phyloP scores from a whole-genome alignment of 1,284 basidiomycete species.

The Ceratobasidium papillatum region DNA sequence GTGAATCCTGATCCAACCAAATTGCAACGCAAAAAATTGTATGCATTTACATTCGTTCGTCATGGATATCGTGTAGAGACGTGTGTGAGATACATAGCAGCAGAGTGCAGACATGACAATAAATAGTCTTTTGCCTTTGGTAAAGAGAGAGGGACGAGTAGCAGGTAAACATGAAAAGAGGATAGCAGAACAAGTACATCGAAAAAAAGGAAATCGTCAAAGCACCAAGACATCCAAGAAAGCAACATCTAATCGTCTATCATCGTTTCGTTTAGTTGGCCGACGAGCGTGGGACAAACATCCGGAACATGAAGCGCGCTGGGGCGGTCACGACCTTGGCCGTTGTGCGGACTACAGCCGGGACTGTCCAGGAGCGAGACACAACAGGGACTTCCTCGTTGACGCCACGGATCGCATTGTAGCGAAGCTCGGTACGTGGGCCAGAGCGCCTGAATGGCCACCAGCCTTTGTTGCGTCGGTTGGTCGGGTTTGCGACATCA shows the following conservation, averaged over 20 bases:
- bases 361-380: conserved; percentile 27
- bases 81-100: conserved; percentile 23
- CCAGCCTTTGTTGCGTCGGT: conserved; percentile 22
- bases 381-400: conserved; percentile 35
- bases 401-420: conserved; percentile 36
- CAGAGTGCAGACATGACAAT: conserved; percentile 24
- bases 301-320: conserved; percentile 30
- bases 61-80: conserved; percentile 9
- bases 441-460: conserved; percentile 31
- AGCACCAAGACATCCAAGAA: neutral
- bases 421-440: conserved; percentile 33
- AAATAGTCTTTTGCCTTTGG: neutral
- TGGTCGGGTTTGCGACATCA: conserved; percentile 28
- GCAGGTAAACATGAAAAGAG: conserved; percentile 8
- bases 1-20: neutral
- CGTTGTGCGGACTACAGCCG: conserved; percentile 26
- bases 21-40: conserved; percentile 12
- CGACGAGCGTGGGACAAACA: conserved; percentile 37
- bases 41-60: conserved; percentile 24
- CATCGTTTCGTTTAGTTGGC: neutral
- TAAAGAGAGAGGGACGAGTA: neutral
- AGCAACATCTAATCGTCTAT: neutral
- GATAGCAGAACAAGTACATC: conserved; percentile 31
- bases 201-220: neutral
- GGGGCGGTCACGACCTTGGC: conserved; percentile 39